Percentiles rank a stretch among this genome's conserved stretches.
phyloP scores from a whole-genome alignment of 2,329 filamentous ascomycete species.

The Colletotrichum neosansevieriae region DNA sequence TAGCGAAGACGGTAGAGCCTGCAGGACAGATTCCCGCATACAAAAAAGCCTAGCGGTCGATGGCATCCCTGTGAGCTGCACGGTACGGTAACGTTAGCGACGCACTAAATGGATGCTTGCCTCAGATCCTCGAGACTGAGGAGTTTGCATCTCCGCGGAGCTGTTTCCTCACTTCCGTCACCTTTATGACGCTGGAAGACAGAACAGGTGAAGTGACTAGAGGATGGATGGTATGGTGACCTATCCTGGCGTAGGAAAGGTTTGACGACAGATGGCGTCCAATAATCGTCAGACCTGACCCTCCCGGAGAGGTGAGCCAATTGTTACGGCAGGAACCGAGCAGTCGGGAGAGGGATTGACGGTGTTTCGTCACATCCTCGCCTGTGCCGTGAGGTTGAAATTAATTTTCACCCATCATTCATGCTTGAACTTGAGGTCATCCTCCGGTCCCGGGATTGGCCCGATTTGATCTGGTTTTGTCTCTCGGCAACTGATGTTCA shows the following conservation, averaged over 20 bases:
- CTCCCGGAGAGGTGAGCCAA: constrained; percentile 18
- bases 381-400: constrained; percentile 27
- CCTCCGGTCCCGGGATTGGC: constrained; percentile 14
- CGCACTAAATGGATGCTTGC: constrained; percentile 36
- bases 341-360: constrained; percentile 31
- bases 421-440: constrained; percentile 33
- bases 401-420: constrained; percentile 21
- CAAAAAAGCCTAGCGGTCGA: constrained; percentile 25
- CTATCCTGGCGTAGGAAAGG: constrained; percentile 25
- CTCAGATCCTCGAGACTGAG: constrained; percentile 33
- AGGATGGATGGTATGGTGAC: constrained; percentile 24
- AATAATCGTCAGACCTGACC: constrained; percentile 17
- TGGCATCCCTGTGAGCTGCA: constrained; percentile 32
- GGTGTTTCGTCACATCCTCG: constrained; percentile 34
- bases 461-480: constrained; percentile 7
- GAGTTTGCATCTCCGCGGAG: constrained; percentile 37
- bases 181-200: neutral
- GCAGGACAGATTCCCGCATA: constrained; percentile 6
- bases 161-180: neutral
- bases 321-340: constrained; percentile 36
- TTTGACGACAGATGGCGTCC: constrained; percentile 10
- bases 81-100: constrained; percentile 35
- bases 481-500: constrained; percentile 18
- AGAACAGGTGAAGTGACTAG: neutral
- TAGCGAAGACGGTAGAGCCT: neutral